Evolutionary conservation across 192 early-diverging fungal species (phyloP).

Genomic region (Linnemannia elongata): DNA sequence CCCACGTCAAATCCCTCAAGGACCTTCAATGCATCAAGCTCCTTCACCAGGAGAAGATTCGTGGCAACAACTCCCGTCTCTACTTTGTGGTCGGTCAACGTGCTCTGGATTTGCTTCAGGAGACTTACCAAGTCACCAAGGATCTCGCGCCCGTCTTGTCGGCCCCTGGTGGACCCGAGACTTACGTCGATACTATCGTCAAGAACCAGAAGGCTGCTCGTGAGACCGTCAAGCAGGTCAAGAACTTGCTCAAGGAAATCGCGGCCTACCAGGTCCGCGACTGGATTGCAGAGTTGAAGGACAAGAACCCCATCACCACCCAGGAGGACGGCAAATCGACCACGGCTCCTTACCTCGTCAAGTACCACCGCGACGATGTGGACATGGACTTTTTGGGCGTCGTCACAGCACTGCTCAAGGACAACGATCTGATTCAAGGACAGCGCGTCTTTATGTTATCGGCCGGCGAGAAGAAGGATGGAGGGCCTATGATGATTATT

Average conservation of each 20-base stretch:
- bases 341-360: constrained; percentile 23
- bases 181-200: constrained; percentile 58
- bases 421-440: constrained; percentile 40
- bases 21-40: constrained; percentile 78
- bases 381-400: constrained; percentile 61
- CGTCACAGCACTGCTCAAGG: constrained; percentile 48
- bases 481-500: constrained; percentile 61
- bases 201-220: constrained; percentile 53
- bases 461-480: constrained; percentile 55
- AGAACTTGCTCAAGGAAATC: constrained; percentile 52
- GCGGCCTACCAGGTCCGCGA: constrained; percentile 53
- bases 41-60: constrained; percentile 71
- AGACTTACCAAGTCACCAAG: constrained; percentile 48
- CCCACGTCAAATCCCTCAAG: constrained; percentile 70
- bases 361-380: constrained; percentile 61
- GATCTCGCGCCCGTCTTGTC: constrained; percentile 56
- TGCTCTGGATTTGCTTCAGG: constrained; percentile 60
- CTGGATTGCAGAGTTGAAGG: constrained; percentile 46
- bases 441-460: constrained; percentile 53
- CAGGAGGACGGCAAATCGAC: neutral
- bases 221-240: constrained; percentile 46
- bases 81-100: constrained; percentile 80
- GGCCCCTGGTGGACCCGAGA: constrained; percentile 52
- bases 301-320: constrained; percentile 11
- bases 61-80: constrained; percentile 73